Evolutionary conservation across 2,329 filamentous ascomycete genomes (phyloP), one percentile per base, ranked within the genome.

Genomic region (Epichloe scottii): DNA sequence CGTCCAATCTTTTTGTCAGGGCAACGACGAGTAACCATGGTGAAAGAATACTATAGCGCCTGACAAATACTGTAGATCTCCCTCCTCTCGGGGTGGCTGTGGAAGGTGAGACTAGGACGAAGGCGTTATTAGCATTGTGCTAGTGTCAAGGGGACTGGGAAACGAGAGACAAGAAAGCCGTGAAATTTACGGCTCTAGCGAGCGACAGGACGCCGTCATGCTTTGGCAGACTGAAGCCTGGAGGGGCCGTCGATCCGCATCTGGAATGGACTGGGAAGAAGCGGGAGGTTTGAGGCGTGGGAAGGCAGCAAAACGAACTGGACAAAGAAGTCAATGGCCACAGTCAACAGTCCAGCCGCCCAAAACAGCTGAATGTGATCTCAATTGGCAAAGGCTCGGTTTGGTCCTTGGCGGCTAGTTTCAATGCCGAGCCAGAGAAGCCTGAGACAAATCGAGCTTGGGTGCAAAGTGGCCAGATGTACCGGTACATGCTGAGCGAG

Each of bases 201-300:
- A 19, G 26, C 26, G 26, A 26, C 26, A 1, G 30, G 30, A 30
- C 30, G 10, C 30, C 40, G 40, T 42, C 40, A 42, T 42, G 17
- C 40, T 42, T 38, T 38, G 37, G 44, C 49, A 44, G 49, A 44
- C 51, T 53, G 49, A 49, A 52, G 46, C 48, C 26, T 44, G 35
- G 34, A 8, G 35, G n/a, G 38, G 8, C 34, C 46, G 23, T 14
- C 42, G 45, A 46, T 51, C 56, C 56, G 56, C 56, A 55, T 57
- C 47, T 48, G 56, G 56, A 54, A 57, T 56, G 51, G 50, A 4
- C 30, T 30, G 3, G 30, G 10, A 1, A 30, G 30, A 30, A 4
- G 30, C 30, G 30, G 30, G 30, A 30, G 30, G 30, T 1, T 30
- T 30, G 10, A 30, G 30, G 30, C 30, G 30, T 30, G 30, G 30